Evolutionary conservation across 805 yeast species (phyloP).

Genomic region (Saccharomycopsis selenospora): DNA sequence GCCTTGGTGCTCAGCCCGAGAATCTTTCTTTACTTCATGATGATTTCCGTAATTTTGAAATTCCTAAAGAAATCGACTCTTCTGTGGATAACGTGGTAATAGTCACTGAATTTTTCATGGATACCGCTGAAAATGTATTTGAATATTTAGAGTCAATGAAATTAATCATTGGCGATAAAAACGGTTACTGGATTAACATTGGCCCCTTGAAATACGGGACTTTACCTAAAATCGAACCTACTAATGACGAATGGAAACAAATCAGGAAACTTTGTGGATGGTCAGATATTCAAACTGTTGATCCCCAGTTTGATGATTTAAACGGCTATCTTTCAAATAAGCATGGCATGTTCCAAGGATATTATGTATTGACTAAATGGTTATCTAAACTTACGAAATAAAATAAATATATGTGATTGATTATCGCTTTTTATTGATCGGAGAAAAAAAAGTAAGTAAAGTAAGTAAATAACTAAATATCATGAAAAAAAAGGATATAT

Average conservation of each 20-base stretch:
- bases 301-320: slow-evolving; percentile 29
- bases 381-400: slow-evolving; percentile 26
- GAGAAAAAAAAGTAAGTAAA: too few relatives aligned
- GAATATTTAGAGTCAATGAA: slow-evolving; percentile 66
- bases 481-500: neutral
- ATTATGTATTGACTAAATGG: slow-evolving; percentile 61
- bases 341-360: slow-evolving; percentile 69
- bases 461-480: too few relatives aligned
- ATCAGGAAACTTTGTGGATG: slow-evolving; percentile 58
- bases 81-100: slow-evolving; percentile 43
- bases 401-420: too few relatives aligned
- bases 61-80: slow-evolving; percentile 23
- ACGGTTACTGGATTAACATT: slow-evolving; percentile 75
- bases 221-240: slow-evolving; percentile 69
- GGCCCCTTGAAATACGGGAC: slow-evolving; percentile 94
- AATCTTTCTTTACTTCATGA: slow-evolving; percentile 45
- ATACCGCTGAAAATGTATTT: slow-evolving; percentile 83
- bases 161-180: slow-evolving; percentile 34
- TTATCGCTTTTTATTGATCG: too few relatives aligned
- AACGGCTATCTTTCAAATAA: slow-evolving; percentile 63
- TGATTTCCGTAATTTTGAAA: slow-evolving; percentile 54
- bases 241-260: slow-evolving; percentile 56
- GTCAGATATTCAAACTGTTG: slow-evolving; percentile 37
- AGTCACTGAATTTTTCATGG: slow-evolving; percentile 72
- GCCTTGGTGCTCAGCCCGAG: slow-evolving; percentile 33